These are phyloP conservation scores for Rhizopus stolonifer DNA, from an alignment of 371 early-diverging fungal genomes.

Conservation along the genomic window DNA sequence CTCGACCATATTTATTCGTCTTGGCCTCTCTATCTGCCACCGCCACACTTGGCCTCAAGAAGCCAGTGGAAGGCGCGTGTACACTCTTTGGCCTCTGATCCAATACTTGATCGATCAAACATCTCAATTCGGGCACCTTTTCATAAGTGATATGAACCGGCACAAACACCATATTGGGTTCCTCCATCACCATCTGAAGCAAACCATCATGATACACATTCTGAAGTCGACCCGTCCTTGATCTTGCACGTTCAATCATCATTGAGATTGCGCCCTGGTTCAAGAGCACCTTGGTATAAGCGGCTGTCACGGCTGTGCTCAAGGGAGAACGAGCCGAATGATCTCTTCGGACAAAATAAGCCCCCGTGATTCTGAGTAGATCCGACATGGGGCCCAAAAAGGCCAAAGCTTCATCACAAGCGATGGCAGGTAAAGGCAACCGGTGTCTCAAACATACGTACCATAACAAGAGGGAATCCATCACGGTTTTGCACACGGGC, in stretches of 20 bases:
- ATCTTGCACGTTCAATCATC: constrained; percentile 43
- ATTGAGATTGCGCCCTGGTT: constrained; percentile 48
- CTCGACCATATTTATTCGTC: constrained; percentile 48
- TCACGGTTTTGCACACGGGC: constrained; percentile 46
- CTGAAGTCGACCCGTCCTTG: constrained; percentile 48
- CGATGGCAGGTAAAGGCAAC: constrained; percentile 50
- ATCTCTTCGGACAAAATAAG: constrained; percentile 48
- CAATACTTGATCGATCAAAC: constrained; percentile 46
- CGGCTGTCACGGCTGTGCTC: constrained; percentile 43
- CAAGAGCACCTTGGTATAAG: constrained; percentile 44
- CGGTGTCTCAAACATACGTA: constrained; percentile 46
- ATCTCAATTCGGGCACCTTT: constrained; percentile 47
- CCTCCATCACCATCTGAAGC: constrained; percentile 47
- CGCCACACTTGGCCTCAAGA: constrained; percentile 42
- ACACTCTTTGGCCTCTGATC: constrained; percentile 37
- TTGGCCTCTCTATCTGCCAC: constrained; percentile 23
- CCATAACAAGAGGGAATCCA: constrained; percentile 50
- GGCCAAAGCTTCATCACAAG: constrained; percentile 51
- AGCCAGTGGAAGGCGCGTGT: constrained; percentile 15
- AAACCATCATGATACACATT: constrained; percentile 42
- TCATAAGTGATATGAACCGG: constrained; percentile 52
- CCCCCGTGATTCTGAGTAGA: constrained; percentile 48
- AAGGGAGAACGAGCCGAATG: constrained; percentile 40
- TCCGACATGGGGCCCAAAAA: constrained; percentile 49
- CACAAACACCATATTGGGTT: constrained; percentile 35